Evolutionary conservation across 331 rosid genomes (phyloP).

Genomic region (Quercus lobata): DNA sequence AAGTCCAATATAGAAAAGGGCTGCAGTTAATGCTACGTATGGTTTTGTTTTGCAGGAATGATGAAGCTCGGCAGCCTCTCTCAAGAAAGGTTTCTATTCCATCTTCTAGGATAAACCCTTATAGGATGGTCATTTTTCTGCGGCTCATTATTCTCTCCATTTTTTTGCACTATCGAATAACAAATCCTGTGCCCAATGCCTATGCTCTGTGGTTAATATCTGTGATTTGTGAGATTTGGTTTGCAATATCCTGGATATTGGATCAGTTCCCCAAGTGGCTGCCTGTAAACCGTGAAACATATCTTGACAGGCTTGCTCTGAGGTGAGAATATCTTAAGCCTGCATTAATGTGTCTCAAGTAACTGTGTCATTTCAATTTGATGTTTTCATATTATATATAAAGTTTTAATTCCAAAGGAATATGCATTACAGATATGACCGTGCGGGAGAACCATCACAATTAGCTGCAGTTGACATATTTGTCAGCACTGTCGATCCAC

Average conservation of each 20-base stretch:
- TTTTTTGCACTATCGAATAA: constrained; percentile 91
- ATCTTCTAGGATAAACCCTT: constrained; percentile 94
- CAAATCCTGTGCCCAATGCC: constrained; percentile 95
- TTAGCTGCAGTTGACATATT: constrained; percentile 95
- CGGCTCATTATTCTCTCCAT: constrained; percentile 77
- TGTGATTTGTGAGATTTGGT: constrained; percentile 99
- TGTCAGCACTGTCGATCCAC: constrained; percentile 97
- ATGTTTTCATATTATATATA: not conserved
- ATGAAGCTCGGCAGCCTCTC: constrained; percentile 98
- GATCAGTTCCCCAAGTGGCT: constrained; percentile 99
- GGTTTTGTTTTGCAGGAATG: constrained; percentile 59
- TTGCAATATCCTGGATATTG: constrained; percentile 93
- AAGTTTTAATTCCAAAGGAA: constrained; percentile 2
- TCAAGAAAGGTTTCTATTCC: constrained; percentile 97
- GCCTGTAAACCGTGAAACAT: constrained; percentile 96
- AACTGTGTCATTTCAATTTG: constrained; percentile 6
- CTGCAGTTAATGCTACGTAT: constrained; percentile 7
- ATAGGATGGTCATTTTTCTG: constrained; percentile 90
- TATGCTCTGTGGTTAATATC: constrained; percentile 88
- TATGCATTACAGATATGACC: constrained; percentile 71
- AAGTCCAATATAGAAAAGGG: not conserved
- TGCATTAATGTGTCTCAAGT: not conserved
- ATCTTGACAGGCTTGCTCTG: constrained; percentile 92
- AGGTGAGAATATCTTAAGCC: constrained; percentile 43
- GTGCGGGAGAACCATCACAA: constrained; percentile 93